phyloP scores from a whole-genome alignment of 169 alveolate genomes.

The Cryptosporidium canis region DNA sequence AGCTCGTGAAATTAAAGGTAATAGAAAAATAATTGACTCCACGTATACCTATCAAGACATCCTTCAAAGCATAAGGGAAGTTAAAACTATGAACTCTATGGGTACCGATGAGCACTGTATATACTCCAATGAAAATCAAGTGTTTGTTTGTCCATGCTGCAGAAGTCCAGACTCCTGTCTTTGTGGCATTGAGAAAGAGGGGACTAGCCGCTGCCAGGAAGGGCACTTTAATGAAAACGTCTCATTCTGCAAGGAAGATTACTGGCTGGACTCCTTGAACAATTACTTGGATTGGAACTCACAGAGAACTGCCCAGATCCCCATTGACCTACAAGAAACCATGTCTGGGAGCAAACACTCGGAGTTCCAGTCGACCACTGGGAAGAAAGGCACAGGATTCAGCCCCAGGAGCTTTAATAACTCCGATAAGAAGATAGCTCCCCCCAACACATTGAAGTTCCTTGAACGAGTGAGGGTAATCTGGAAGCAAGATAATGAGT shows the following conservation, averaged over 20 bases:
- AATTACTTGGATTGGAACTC: conserved; percentile 62
- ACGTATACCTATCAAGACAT: conserved; percentile 8
- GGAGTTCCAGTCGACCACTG: conserved; percentile 27
- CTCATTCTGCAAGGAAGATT: conserved; percentile 10
- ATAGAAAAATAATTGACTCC: not conserved
- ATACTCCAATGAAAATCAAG: not conserved
- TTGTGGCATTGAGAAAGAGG: conserved; percentile 40
- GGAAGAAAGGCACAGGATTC: not conserved
- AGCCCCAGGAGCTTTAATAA: not conserved
- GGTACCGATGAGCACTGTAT: conserved; percentile 5
- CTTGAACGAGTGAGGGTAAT: conserved; percentile 22
- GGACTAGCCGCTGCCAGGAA: not conserved
- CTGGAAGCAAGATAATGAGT: conserved; percentile 47
- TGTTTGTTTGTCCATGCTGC: conserved; percentile 58
- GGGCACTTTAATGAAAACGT: not conserved
- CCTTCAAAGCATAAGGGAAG: not conserved
- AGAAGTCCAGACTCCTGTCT: conserved; percentile 1
- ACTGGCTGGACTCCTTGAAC: conserved; percentile 53
- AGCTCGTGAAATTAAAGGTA: not conserved
- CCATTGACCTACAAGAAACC: conserved; percentile 33
- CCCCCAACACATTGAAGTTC: not conserved
- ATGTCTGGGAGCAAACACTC: conserved; percentile 38
- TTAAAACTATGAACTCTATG: not conserved
- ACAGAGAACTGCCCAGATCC: conserved; percentile 65
- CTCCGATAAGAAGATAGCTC: not conserved